Conservation (phyloP, 1,139 yeast genomes). For the Pichia sp. region DNA sequence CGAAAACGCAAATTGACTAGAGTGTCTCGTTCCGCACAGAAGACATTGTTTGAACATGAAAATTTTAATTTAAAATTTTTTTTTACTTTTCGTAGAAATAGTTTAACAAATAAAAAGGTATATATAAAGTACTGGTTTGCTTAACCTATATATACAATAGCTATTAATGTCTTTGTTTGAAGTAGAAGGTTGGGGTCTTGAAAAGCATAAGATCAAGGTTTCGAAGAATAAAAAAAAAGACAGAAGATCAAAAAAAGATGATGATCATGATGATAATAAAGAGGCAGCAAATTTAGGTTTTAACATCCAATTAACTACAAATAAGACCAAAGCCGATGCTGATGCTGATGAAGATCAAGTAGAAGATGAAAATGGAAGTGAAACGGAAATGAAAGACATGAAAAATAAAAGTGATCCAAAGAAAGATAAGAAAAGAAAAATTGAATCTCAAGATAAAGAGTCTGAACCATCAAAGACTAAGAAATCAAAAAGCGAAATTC, state of each 20-base stretch:
- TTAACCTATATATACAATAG: too few relatives aligned
- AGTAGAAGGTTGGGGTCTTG: conserved; percentile 78
- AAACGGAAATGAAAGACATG: not conserved
- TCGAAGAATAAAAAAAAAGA: conserved; percentile 10
- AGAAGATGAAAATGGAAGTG: not conserved
- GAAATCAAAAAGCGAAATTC: conserved; percentile 11
- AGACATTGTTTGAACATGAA: too few relatives aligned
- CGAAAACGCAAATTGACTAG: too few relatives aligned
- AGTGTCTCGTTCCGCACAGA: too few relatives aligned
- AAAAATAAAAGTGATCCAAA: conserved; percentile 11
- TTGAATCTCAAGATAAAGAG: conserved; percentile 1
- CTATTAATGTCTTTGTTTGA: conserved; percentile 78
- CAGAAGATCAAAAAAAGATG: conserved; percentile 4
- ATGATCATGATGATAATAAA: conserved; percentile 11
- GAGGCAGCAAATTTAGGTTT: conserved; percentile 5
- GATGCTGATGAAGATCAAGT: too few relatives aligned
- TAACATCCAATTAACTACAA: too few relatives aligned
- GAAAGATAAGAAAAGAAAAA: conserved; percentile 8
- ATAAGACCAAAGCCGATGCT: not conserved
- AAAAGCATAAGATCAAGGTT: conserved; percentile 39
- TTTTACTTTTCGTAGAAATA: too few relatives aligned
- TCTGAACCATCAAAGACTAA: conserved; percentile 7
- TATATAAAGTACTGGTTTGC: too few relatives aligned
- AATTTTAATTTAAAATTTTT: too few relatives aligned
- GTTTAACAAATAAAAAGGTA: too few relatives aligned